Evolutionary conservation across 441 rosid genomes (phyloP).

Genomic region (Mallotus japonicus): DNA sequence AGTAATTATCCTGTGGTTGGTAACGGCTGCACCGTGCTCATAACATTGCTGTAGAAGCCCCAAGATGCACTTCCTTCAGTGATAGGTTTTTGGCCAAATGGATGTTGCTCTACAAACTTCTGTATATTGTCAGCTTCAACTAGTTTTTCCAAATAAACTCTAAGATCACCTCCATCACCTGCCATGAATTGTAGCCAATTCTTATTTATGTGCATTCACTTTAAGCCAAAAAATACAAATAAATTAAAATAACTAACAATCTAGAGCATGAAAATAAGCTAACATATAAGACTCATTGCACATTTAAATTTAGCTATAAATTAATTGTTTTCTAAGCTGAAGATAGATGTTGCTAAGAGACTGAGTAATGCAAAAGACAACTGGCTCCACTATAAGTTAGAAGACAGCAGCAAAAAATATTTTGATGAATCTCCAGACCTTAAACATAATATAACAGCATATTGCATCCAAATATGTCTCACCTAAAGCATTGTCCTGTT

Average conservation of each 20-base stretch:
- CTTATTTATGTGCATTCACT: not conserved
- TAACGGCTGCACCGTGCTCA: conserved; percentile 26
- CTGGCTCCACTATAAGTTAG: not conserved
- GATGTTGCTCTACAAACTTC: conserved; percentile 55
- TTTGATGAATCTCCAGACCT: not conserved
- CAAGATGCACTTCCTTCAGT: conserved; percentile 48
- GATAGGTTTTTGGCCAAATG: conserved; percentile 71
- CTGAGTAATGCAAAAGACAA: not conserved
- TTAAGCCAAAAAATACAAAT: not conserved
- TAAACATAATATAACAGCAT: not conserved
- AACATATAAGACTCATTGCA: not conserved
- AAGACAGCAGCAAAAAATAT: conserved; percentile 5
- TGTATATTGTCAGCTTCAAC: conserved; percentile 54
- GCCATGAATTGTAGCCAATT: conserved; percentile 18
- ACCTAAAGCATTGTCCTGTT: conserved; percentile 63
- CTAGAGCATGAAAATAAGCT: not conserved
- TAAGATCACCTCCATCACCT: conserved; percentile 71
- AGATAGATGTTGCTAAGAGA: not conserved
- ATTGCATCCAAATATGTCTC: conserved; percentile 15
- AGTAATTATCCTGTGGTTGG: not conserved
- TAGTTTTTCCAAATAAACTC: conserved; percentile 59
- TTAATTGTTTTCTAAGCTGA: not conserved
- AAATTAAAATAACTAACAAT: not conserved
- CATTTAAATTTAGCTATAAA: not conserved
- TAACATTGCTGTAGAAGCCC: conserved; percentile 54